These are phyloP conservation scores for Nigrospora sphaerica DNA, from an alignment of 2,329 filamentous ascomycete species.

Conservation along the genomic window DNA sequence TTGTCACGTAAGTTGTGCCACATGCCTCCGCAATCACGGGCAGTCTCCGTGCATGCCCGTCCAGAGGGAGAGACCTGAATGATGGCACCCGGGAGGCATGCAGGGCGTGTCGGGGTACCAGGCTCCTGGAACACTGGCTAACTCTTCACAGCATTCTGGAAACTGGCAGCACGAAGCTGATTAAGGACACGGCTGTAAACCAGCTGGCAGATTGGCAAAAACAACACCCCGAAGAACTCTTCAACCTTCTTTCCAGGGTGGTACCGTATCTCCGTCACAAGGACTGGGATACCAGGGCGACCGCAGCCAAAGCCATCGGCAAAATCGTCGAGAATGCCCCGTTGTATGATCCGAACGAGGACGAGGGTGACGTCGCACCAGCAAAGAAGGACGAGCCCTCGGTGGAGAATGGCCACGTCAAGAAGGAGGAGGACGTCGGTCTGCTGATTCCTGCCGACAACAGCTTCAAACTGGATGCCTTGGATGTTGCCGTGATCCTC, in stretches of 20 bases:
- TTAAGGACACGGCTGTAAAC: constrained; percentile 93
- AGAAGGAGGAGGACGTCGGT: constrained; percentile 56
- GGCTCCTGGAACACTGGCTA: neutral
- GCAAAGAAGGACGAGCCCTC: constrained; percentile 35
- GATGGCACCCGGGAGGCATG: too few species aligned
- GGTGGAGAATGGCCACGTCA: constrained; percentile 37
- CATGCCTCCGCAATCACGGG: neutral
- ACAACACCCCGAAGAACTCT: constrained; percentile 93
- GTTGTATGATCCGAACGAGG: constrained; percentile 78
- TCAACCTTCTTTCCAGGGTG: constrained; percentile 87
- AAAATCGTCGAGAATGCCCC: constrained; percentile 89
- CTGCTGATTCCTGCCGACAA: constrained; percentile 44
- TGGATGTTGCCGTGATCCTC: constrained; percentile 75
- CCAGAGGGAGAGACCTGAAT: too few species aligned
- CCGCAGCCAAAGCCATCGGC: constrained; percentile 87
- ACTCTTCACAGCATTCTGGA: constrained; percentile 67
- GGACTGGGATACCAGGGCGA: constrained; percentile 93
- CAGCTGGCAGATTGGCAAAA: constrained; percentile 98
- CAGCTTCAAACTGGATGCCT: constrained; percentile 61
- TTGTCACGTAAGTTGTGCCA: constrained; percentile 67
- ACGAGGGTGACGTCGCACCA: constrained; percentile 43
- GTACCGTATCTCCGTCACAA: constrained; percentile 94
- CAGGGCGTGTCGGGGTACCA: too few species aligned
- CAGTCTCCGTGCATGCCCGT: neutral
- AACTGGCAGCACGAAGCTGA: constrained; percentile 92